These are phyloP conservation scores for Boletus bicolor DNA, from an alignment of 768 basidiomycete genomes.

Conservation along the genomic window DNA sequence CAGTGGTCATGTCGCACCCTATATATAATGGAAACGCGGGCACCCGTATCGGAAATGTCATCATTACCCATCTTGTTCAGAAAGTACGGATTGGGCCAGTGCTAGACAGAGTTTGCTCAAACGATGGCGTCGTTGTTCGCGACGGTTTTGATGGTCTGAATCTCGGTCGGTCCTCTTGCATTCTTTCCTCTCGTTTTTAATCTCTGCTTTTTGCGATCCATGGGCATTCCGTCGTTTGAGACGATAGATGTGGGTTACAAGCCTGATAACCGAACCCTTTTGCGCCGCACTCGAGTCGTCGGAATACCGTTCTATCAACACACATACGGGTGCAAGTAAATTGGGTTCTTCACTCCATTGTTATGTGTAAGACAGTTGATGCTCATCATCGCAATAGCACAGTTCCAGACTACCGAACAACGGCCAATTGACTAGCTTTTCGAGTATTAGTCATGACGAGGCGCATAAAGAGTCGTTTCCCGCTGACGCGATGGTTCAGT, in stretches of 20 bases:
- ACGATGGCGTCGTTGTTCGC: not conserved
- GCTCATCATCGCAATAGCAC: not conserved
- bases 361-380: not conserved
- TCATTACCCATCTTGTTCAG: too few relatives aligned
- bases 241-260: not conserved
- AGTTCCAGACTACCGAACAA: not conserved
- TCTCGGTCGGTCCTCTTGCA: not conserved
- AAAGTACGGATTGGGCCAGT: too few relatives aligned
- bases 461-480: not conserved
- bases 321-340: not conserved
- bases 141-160: not conserved
- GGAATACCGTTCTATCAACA: not conserved
- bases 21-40: too few relatives aligned
- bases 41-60: too few relatives aligned
- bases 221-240: not conserved
- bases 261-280: not conserved
- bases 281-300: not conserved
- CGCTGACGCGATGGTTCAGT: not conserved
- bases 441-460: not conserved
- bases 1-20: too few relatives aligned
- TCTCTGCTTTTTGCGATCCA: not conserved
- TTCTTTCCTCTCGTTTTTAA: not conserved
- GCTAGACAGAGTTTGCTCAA: not conserved
- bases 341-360: not conserved
- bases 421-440: not conserved